These are phyloP conservation scores for Fusarium nurragi DNA, from an alignment of 2,329 filamentous ascomycete genomes.

Conservation along the genomic window DNA sequence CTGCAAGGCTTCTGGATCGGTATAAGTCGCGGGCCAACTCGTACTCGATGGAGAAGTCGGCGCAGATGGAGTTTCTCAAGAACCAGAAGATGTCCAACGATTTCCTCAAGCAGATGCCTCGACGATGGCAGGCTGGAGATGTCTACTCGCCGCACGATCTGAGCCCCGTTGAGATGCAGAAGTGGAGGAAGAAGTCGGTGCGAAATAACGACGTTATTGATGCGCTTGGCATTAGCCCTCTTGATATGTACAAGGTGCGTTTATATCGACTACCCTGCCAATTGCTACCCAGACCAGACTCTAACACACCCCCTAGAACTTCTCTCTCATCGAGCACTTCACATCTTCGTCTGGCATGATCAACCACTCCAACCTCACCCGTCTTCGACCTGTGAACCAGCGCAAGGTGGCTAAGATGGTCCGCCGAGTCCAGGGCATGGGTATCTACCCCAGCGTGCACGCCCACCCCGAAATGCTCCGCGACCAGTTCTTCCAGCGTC, in stretches of 20 bases:
- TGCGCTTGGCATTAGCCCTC: constrained; percentile 78
- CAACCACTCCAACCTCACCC: constrained; percentile 77
- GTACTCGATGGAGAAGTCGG: constrained; percentile 44
- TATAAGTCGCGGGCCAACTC: constrained; percentile 37
- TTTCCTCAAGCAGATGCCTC: constrained; percentile 71
- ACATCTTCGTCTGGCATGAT: constrained; percentile 88
- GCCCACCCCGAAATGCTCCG: constrained; percentile 83
- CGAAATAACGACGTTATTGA: constrained; percentile 79
- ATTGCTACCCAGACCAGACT: background rate
- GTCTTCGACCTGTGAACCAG: constrained; percentile 88
- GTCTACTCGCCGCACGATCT: constrained; percentile 93
- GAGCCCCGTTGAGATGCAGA: constrained; percentile 78
- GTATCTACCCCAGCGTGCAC: constrained; percentile 91
- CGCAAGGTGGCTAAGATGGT: constrained; percentile 93
- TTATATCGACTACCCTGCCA: background rate
- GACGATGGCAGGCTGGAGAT: constrained; percentile 80
- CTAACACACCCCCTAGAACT: constrained; percentile 71
- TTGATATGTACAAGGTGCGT: constrained; percentile 85
- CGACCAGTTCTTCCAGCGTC: constrained; percentile 47
- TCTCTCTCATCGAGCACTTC: constrained; percentile 89
- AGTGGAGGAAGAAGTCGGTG: constrained; percentile 73
- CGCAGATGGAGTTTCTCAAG: constrained; percentile 51
- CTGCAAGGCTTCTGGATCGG: constrained; percentile 44
- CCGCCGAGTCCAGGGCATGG: constrained; percentile 85
- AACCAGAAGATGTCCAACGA: constrained; percentile 57